Base-by-base conservation (phyloP, 2,329 filamentous ascomycete genomes). In the Claviceps digitariae region DNA sequence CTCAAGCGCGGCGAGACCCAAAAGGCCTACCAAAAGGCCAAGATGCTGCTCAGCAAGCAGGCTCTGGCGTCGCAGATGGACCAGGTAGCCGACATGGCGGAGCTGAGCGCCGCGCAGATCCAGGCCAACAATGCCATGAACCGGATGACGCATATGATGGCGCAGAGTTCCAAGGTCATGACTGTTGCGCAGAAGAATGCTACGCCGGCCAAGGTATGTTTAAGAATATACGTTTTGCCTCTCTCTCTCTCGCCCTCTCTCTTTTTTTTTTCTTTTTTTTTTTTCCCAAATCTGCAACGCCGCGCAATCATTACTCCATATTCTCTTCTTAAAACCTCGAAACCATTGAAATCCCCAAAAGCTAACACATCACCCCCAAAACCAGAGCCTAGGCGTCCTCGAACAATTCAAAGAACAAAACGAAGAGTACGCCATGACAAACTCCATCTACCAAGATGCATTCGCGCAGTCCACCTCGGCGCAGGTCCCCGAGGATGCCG, bases 371-470 rank as follows among this genome's bases (percentile, higher is more conserved):
- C 10, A 36, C 12, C 34, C 13, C 2, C 25, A 20, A 10, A 23
- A n/a, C n/a, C 10, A 76, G 72, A 82, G 79, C 52, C 76, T 82
- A 58, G 68, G 77, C 49, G 79, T 79, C 8, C 73, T 82, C 58
- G 79, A 82, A 62, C 76, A 81, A 61, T 80, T 78, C 72, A 77
- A 76, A 65, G 69, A 74, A 57, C 79, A 82, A 62, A 82, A 81
- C 68, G 79, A 82, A 64, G 79, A 82, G 61, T 81, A 81, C 67
- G 76, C 77, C 66, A 78, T 82, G 71, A 76, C 73, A 64, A 81
- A 80, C 67, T 77, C 83, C 60, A 89, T 90, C 69, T 93, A 93
- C 69, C 87, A 91, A 68, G 89, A 90, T 64, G 87, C 88, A 55
- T 91, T 90, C 57, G 82, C 80, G 23, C 84, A 86, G 56, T 86